Conservation (phyloP, 306 rosid genomes). For the Sicyos baderoa region DNA sequence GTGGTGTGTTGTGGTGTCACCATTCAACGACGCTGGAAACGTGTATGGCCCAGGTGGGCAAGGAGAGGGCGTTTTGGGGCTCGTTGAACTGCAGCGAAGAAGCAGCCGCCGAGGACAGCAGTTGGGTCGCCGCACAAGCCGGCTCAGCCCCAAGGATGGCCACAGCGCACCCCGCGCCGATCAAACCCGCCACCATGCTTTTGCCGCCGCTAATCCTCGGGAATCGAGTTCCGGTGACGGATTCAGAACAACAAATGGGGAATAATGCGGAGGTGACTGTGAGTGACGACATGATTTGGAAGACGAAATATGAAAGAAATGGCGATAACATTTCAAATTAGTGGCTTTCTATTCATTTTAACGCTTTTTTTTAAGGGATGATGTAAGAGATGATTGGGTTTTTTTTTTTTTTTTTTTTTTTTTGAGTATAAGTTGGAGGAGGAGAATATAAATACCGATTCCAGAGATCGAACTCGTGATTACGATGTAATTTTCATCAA, state of each 20-base stretch:
- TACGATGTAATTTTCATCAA: no score
- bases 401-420: no score
- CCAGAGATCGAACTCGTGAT: no score
- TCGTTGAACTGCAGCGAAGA: slow-evolving; percentile 44
- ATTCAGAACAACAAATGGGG: slow-evolving; percentile 4
- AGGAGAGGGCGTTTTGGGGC: slow-evolving; percentile 84
- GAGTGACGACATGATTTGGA: slow-evolving; percentile 23
- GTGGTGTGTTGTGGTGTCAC: no score
- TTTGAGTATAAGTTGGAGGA: no score
- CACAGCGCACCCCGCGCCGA: slow-evolving; percentile 43
- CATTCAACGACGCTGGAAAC: slow-evolving; percentile 86
- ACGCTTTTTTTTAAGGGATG: no score
- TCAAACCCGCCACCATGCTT: slow-evolving; percentile 28
- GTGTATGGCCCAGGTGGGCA: slow-evolving; percentile 93
- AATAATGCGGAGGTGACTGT: slow-evolving; percentile 22
- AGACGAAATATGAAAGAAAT: no score
- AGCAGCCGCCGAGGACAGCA: no score
- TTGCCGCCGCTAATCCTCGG: slow-evolving; percentile 8
- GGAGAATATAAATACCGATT: no score
- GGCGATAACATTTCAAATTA: no score
- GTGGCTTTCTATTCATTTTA: no score
- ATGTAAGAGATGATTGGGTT: no score
- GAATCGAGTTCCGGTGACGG: neutral
- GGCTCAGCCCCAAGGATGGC: slow-evolving; percentile 44
- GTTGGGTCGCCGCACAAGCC: slow-evolving; percentile 41